phyloP scores from a whole-genome alignment of 2,329 filamentous ascomycete genomes.

The Daldinia sp. region DNA sequence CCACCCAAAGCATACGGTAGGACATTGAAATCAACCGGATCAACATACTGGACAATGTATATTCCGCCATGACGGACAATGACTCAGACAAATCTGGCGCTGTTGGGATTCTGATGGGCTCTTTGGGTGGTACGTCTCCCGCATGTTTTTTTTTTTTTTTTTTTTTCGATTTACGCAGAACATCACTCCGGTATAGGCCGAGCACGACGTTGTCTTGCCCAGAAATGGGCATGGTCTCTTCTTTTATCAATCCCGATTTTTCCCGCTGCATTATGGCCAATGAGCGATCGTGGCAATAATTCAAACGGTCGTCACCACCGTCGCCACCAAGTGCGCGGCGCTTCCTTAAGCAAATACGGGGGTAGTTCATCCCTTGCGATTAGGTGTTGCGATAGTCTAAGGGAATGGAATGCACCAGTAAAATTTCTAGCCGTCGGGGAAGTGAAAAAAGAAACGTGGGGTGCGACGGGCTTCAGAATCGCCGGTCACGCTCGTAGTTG shows the following conservation, averaged over 20 bases:
- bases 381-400: conserved; percentile 42
- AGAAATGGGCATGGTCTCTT: conserved; percentile 15
- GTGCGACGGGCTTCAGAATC: conserved; percentile 32
- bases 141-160: conserved; percentile 26
- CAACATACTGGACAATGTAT: neutral
- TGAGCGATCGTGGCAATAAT: conserved; percentile 7
- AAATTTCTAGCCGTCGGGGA: conserved; percentile 17
- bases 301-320: conserved; percentile 18
- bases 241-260: conserved; percentile 25
- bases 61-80: conserved; percentile 5
- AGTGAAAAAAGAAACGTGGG: conserved; percentile 31
- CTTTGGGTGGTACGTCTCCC: conserved; percentile 8
- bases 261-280: conserved; percentile 26
- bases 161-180: conserved; percentile 21
- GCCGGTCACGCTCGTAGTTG: conserved; percentile 34
- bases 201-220: conserved; percentile 8
- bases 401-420: conserved; percentile 38
- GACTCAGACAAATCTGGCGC: conserved; percentile 4
- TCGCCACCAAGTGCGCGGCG: conserved; percentile 23
- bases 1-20: neutral
- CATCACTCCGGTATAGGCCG: conserved; percentile 1
- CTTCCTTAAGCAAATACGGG: conserved; percentile 20
- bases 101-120: neutral
- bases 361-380: conserved; percentile 28
- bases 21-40: neutral